Evolutionary conservation across 1,139 yeast genomes (phyloP).

Genomic region (Hemisphaericaspora subhashii): DNA sequence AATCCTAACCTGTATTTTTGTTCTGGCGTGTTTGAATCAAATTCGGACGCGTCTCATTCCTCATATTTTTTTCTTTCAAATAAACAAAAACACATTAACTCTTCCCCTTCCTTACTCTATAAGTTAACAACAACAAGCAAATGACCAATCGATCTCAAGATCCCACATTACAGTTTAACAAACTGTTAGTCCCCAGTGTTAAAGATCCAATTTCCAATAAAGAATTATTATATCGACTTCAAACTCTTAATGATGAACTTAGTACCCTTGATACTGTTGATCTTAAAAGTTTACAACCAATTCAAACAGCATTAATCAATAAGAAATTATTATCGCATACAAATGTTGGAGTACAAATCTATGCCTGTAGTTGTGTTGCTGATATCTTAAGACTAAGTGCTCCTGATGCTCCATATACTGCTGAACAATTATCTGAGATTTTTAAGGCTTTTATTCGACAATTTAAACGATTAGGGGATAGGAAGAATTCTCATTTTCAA

Average conservation of each 20-base stretch:
- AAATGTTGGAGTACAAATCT: slow-evolving; percentile 71
- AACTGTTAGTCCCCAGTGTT: slow-evolving; percentile 54
- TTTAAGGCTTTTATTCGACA: slow-evolving; percentile 65
- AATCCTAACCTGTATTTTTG: neutral
- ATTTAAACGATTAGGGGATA: slow-evolving; percentile 55
- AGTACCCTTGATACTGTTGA: slow-evolving; percentile 55
- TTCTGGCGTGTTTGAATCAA: neutral
- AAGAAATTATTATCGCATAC: slow-evolving; percentile 60
- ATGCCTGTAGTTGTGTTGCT: slow-evolving; percentile 70
- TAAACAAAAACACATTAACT: neutral
- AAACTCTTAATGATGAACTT: slow-evolving; percentile 59
- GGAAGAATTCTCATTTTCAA: slow-evolving; percentile 62
- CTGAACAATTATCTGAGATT: slow-evolving; percentile 58
- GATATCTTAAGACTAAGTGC: slow-evolving; percentile 80
- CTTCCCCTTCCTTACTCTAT: too few relatives aligned
- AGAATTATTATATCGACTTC: slow-evolving; percentile 47
- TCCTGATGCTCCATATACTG: slow-evolving; percentile 88
- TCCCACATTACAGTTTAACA: slow-evolving; percentile 34
- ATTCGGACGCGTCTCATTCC: neutral
- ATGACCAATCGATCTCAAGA: neutral
- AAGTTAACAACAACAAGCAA: too few relatives aligned
- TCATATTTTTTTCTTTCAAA: neutral
- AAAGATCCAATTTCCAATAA: slow-evolving; percentile 56
- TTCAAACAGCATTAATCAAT: slow-evolving; percentile 55
- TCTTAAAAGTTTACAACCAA: slow-evolving; percentile 37